These are phyloP conservation scores for Penicillium daleae DNA, from an alignment of 495 filamentous ascomycete genomes.

Conservation along the genomic window DNA sequence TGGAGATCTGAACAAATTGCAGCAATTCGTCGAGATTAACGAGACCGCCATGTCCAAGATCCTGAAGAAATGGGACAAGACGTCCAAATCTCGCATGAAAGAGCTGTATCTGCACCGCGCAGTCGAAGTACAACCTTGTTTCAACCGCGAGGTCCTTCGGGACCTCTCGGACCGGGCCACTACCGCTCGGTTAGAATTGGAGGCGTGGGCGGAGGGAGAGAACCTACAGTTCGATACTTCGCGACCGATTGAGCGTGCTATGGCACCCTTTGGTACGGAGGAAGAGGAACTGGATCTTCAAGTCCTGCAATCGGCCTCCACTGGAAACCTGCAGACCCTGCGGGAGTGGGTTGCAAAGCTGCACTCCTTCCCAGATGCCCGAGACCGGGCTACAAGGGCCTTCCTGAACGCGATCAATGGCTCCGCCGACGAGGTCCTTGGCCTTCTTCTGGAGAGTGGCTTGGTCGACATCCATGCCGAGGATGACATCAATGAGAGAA, in stretches of 20 bases:
- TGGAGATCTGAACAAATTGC: constrained; percentile 92
- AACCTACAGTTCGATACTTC: constrained; percentile 77
- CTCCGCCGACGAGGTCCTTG: constrained; percentile 76
- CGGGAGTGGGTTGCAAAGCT: constrained; percentile 66
- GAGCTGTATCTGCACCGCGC: constrained; percentile 94
- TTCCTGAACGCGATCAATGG: constrained; percentile 88
- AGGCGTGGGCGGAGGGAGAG: constrained; percentile 96
- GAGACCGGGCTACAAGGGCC: constrained; percentile 78
- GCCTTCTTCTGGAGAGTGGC: constrained; percentile 74
- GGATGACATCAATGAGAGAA: constrained; percentile 96
- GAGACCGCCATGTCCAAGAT: constrained; percentile 98
- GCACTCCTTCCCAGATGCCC: constrained; percentile 56
- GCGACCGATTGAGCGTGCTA: constrained; percentile 61
- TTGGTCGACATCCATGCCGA: constrained; percentile 84
- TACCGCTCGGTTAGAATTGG: constrained; percentile 86
- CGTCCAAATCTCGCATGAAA: constrained; percentile 97
- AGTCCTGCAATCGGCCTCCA: constrained; percentile 81
- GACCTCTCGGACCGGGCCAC: constrained; percentile 96
- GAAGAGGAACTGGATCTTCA: constrained; percentile 87
- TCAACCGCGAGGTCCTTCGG: constrained; percentile 94
- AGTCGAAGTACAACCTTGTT: constrained; percentile 96
- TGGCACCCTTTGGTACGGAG: constrained; percentile 68
- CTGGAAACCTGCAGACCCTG: constrained; percentile 66
- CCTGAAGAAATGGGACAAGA: constrained; percentile 99
- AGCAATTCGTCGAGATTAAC: constrained; percentile 98